Percentiles rank a stretch among this genome's conserved stretches.
phyloP scores from a whole-genome alignment of 805 yeast species.

The Myxozyma geophila region DNA sequence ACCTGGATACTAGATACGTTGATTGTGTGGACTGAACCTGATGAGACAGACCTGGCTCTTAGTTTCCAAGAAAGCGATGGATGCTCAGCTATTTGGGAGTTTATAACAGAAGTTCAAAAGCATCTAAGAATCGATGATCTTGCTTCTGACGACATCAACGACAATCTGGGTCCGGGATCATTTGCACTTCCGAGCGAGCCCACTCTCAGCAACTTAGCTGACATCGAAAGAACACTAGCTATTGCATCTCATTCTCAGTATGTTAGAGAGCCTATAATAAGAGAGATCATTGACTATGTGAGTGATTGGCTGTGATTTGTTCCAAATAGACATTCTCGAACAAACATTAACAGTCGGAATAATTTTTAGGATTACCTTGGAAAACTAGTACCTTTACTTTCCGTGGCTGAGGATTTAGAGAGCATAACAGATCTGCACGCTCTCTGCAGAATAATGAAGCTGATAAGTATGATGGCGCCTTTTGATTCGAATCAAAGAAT shows the following conservation, averaged over 20 bases:
- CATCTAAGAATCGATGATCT: constrained; percentile 36
- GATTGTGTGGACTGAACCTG: constrained; percentile 90
- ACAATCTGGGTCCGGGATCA: constrained; percentile 75
- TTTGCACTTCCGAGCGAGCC: constrained; percentile 69
- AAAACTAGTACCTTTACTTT: constrained; percentile 58
- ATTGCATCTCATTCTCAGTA: constrained; percentile 66
- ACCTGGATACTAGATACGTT: constrained; percentile 62
- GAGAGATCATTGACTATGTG: constrained; percentile 55
- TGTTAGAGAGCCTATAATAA: constrained; percentile 63
- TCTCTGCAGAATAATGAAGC: constrained; percentile 74
- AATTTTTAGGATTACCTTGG: constrained; percentile 52
- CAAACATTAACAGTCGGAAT: not conserved
- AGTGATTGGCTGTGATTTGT: not conserved
- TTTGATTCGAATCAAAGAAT: not conserved
- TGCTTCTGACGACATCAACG: constrained; percentile 61
- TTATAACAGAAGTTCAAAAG: constrained; percentile 36
- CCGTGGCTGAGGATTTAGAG: constrained; percentile 58
- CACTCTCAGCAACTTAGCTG: constrained; percentile 54
- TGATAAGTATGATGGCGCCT: constrained; percentile 42
- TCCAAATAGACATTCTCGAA: not conserved
- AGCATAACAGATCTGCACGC: constrained; percentile 62
- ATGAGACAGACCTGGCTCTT: constrained; percentile 64
- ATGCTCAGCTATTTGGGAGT: constrained; percentile 70
- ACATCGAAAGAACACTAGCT: constrained; percentile 60
- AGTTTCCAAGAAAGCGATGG: constrained; percentile 93